Conservation (phyloP, 1,139 yeast species). For the Yarrowia galli region DNA sequence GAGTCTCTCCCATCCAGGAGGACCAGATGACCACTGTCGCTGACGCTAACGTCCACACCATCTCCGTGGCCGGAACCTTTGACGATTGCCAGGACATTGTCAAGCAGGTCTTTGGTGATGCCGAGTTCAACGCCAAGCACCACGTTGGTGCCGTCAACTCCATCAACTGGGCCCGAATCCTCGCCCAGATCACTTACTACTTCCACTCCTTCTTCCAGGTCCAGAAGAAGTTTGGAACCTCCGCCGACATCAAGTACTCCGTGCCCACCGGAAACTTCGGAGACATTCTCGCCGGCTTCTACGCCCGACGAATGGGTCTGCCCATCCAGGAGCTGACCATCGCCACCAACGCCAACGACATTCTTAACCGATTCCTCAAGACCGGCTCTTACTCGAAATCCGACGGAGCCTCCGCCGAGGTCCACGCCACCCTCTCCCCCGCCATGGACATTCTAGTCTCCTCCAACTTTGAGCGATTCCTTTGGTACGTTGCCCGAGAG, state of each 20-base stretch:
- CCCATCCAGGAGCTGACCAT: constrained; percentile 86
- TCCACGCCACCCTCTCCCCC: constrained; percentile 90
- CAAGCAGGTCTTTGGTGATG: constrained; percentile 89
- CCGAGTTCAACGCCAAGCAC: constrained; percentile 82
- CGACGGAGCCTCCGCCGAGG: constrained; percentile 60
- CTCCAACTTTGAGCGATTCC: constrained; percentile 91
- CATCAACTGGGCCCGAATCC: constrained; percentile 97
- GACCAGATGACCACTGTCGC: constrained; percentile 98
- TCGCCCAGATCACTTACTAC: constrained; percentile 97
- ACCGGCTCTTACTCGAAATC: constrained; percentile 76
- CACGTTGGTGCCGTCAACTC: constrained; percentile 98
- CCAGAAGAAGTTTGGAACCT: constrained; percentile 53
- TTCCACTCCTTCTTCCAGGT: constrained; percentile 89
- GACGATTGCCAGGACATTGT: constrained; percentile 98
- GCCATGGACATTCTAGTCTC: constrained; percentile 98
- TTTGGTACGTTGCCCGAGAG: constrained; percentile 91
- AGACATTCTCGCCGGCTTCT: constrained; percentile 95
- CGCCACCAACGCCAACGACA: constrained; percentile 96
- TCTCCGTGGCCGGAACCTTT: constrained; percentile 93
- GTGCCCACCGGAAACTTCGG: constrained; percentile 99
- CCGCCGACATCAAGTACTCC: constrained; percentile 67
- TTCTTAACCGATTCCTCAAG: constrained; percentile 88
- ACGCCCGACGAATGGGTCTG: constrained; percentile 93
- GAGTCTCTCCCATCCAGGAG: constrained; percentile 97
- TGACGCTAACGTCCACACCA: constrained; percentile 90